Conservation (phyloP, 73 alveolate genomes). For the Paramecium caudatum region DNA sequence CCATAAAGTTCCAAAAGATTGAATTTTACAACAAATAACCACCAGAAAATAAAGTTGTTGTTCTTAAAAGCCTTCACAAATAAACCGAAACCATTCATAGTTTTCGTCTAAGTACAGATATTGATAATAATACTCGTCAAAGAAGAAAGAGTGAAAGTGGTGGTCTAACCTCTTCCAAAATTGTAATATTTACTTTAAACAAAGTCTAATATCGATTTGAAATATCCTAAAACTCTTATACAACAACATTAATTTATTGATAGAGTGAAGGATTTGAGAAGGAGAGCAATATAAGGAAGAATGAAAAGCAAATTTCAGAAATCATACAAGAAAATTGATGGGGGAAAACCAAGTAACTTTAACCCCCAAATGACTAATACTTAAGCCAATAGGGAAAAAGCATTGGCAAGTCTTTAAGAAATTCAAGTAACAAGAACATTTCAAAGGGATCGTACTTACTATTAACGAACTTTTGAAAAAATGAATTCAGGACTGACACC, state of each 20-base stretch:
- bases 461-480: constrained; percentile 14
- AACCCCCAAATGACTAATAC: neutral
- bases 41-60: neutral
- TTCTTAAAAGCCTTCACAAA: neutral
- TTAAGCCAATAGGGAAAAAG: neutral
- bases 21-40: constrained; percentile 30
- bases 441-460: constrained; percentile 25
- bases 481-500: neutral
- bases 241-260: constrained; percentile 3
- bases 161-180: neutral
- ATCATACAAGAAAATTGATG: constrained; percentile 8
- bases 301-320: constrained; percentile 36
- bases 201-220: neutral
- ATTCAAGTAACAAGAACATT: neutral
- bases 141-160: constrained; percentile 18
- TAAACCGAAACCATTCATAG: neutral
- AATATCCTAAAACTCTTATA: constrained; percentile 10
- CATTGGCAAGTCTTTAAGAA: neutral
- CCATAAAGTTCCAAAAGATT: constrained; percentile 27
- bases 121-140: neutral
- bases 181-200: constrained; percentile 28
- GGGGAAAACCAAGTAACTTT: neutral
- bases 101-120: neutral
- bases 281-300: constrained; percentile 37
- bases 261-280: constrained; percentile 17